phyloP scores from a whole-genome alignment of 345 rosid genomes.

The Camelina sativa region DNA sequence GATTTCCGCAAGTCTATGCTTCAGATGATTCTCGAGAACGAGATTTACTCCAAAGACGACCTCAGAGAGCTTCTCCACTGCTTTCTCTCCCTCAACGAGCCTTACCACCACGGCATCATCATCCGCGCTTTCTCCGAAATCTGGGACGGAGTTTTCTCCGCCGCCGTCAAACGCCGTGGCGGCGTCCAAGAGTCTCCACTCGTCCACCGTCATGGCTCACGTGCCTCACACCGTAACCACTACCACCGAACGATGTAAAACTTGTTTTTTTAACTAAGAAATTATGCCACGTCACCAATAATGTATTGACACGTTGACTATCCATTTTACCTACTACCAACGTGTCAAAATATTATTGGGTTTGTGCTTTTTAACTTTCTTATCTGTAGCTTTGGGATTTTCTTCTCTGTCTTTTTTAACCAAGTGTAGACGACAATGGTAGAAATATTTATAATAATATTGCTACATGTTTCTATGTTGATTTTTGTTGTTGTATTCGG shows the following conservation, averaged over 20 bases:
- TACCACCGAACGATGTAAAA: conserved; percentile 8
- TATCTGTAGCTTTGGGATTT: conserved; percentile 34
- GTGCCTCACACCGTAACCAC: conserved; percentile 32
- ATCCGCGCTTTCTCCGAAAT: conserved; percentile 91
- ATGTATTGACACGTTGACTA: conserved; percentile 46
- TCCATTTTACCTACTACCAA: conserved; percentile 20
- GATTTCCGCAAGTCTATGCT: conserved; percentile 95
- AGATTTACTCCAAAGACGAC: conserved; percentile 83
- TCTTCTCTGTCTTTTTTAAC: conserved; percentile 23
- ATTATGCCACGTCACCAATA: conserved; percentile 42
- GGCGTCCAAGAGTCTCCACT: conserved; percentile 39
- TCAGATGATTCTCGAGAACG: conserved; percentile 91
- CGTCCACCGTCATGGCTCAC: conserved; percentile 41
- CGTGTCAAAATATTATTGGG: conserved; percentile 48
- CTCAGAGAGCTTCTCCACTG: conserved; percentile 81
- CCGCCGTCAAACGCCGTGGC: conserved; percentile 43
- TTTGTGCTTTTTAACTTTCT: conserved; percentile 30
- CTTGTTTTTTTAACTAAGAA: conserved; percentile 10
- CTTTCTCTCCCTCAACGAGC: conserved; percentile 82
- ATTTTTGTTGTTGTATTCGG: conserved; percentile 21
- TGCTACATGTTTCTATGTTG: not conserved
- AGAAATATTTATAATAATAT: not conserved
- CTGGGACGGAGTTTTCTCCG: conserved; percentile 83
- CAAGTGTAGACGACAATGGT: conserved; percentile 35
- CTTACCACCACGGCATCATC: conserved; percentile 77